Conservation (phyloP, 1,284 basidiomycete genomes). For the Ceratobasidium sp. region DNA sequence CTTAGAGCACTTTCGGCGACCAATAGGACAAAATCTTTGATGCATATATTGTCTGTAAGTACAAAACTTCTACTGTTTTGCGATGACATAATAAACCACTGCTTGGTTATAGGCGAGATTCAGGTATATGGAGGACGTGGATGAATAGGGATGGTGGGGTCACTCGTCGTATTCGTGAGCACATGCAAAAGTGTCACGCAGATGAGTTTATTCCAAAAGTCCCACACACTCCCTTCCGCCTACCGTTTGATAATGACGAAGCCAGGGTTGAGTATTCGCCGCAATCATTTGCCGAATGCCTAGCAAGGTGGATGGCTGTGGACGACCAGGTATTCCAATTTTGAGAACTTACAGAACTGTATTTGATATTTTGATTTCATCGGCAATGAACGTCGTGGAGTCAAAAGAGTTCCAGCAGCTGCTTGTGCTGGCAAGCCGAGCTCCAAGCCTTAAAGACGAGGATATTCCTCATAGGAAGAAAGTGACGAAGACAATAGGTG, state of each 20-base stretch:
- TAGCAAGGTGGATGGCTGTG: constrained; percentile 18
- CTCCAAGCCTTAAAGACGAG: constrained; percentile 18
- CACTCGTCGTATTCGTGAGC: constrained; percentile 12
- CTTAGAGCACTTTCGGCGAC: constrained; percentile 5
- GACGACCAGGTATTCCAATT: constrained; percentile 15
- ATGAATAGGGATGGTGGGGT: constrained; percentile 10
- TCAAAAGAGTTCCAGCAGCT: constrained; percentile 14
- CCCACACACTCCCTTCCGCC: neutral
- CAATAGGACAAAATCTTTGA: neutral
- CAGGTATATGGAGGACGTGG: constrained; percentile 8
- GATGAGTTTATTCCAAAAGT: constrained; percentile 10
- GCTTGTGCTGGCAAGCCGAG: constrained; percentile 9
- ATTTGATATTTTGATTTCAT: neutral
- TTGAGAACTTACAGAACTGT: too few relatives aligned
- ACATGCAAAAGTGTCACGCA: constrained; percentile 15
- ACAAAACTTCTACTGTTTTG: neutral
- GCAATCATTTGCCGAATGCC: neutral
- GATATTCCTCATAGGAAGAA: constrained; percentile 21
- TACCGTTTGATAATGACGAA: neutral
- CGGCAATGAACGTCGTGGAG: constrained; percentile 36
- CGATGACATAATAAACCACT: neutral
- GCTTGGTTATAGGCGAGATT: neutral
- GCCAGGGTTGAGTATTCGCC: neutral
- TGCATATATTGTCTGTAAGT: constrained; percentile 35
- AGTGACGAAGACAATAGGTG: neutral